Conservation (phyloP, 169 alveolate genomes). For the Plasmodium adleri region DNA sequence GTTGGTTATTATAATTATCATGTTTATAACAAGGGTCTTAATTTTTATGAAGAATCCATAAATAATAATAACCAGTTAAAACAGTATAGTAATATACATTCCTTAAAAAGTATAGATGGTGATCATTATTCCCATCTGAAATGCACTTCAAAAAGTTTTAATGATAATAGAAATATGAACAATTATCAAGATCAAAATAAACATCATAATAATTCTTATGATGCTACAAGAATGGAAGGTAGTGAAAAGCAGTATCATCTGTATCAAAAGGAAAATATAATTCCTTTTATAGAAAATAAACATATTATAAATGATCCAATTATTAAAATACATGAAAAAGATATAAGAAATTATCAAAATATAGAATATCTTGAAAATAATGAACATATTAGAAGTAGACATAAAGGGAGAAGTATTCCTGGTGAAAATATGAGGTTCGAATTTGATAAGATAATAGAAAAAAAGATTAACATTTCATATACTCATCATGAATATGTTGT, state of each 20-base stretch:
- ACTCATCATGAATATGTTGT: neutral
- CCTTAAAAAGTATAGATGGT: slow-evolving; percentile 19
- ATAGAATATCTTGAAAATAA: slow-evolving; percentile 16
- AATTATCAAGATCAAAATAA: neutral
- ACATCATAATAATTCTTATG: neutral
- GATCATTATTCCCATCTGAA: slow-evolving; percentile 26
- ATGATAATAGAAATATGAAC: slow-evolving; percentile 22
- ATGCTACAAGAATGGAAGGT: slow-evolving; percentile 8
- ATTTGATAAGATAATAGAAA: slow-evolving; percentile 34
- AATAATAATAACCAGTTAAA: slow-evolving; percentile 16
- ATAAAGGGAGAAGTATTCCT: neutral
- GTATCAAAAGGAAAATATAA: slow-evolving; percentile 12
- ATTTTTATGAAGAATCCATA: neutral
- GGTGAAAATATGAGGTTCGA: slow-evolving; percentile 7
- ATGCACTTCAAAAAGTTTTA: slow-evolving; percentile 9
- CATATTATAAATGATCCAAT: slow-evolving; percentile 8
- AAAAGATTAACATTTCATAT: slow-evolving; percentile 4
- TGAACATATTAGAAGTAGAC: slow-evolving; percentile 9
- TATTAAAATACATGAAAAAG: slow-evolving; percentile 13
- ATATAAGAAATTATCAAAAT: slow-evolving; percentile 1
- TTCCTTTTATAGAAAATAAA: neutral
- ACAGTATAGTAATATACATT: slow-evolving; percentile 19
- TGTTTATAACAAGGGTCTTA: no score
- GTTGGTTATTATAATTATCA: neutral
- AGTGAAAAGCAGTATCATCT: neutral